Evolutionary conservation across 139 green algal species (phyloP).

Genomic region (Volvox africanus): DNA sequence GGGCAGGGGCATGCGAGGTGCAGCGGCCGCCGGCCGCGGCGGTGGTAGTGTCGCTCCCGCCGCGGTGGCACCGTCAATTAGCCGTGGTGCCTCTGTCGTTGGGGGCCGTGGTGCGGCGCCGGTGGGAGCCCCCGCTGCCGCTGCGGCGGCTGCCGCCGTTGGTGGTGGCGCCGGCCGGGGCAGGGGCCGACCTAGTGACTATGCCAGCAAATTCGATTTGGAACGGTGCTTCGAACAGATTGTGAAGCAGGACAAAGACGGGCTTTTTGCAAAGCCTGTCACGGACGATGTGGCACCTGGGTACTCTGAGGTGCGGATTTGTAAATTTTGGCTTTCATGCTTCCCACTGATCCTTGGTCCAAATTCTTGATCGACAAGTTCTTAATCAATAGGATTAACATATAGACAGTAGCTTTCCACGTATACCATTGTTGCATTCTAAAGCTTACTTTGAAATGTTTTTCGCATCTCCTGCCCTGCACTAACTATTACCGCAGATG

Average conservation of each 20-base stretch:
- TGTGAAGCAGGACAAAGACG: constrained; percentile 48
- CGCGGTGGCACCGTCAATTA: not conserved
- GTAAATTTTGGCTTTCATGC: not conserved
- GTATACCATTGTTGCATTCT: too few species aligned
- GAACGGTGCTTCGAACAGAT: constrained; percentile 44
- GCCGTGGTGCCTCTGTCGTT: not conserved
- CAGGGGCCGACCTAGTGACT: not conserved
- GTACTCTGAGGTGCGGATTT: constrained; percentile 29
- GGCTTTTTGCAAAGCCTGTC: constrained; percentile 38
- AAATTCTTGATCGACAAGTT: too few species aligned
- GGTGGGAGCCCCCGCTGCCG: not conserved
- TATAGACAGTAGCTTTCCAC: too few species aligned
- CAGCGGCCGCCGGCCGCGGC: not conserved
- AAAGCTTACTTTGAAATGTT: too few species aligned
- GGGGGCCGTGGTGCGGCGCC: not conserved
- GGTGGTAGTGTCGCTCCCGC: not conserved
- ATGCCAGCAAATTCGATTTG: constrained; percentile 12
- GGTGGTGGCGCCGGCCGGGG: not conserved
- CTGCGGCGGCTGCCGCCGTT: not conserved
- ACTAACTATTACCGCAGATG: not conserved
- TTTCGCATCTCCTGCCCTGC: too few species aligned
- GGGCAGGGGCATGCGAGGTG: not conserved
- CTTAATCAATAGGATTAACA: too few species aligned
- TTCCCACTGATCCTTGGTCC: too few species aligned
- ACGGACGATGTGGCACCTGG: constrained; percentile 43